Evolutionary conservation across 768 basidiomycete genomes (phyloP).

Genomic region (Mycena amicta): DNA sequence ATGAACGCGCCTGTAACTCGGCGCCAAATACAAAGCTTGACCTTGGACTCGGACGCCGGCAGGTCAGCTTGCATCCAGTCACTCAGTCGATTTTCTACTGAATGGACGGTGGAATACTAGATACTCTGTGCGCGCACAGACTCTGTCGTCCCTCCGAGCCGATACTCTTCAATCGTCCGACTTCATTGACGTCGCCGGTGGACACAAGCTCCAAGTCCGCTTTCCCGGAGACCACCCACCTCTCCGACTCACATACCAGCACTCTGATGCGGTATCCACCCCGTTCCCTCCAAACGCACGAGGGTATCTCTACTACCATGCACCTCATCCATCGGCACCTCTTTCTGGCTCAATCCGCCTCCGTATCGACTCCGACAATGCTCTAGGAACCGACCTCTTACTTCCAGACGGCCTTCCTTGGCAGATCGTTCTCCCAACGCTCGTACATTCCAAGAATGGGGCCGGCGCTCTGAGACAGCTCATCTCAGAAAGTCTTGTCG

Average conservation of each 20-base stretch:
- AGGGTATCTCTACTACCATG: conserved; percentile 11
- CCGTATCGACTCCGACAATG: conserved; percentile 2
- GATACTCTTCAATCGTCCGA: conserved; percentile 7
- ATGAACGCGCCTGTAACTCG: no score
- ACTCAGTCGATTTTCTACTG: no score
- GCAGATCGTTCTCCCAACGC: conserved; percentile 6
- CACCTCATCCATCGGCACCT: not conserved
- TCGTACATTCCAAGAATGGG: not conserved
- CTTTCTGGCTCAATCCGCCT: conserved; percentile 8
- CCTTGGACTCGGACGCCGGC: no score
- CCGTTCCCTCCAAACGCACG: not conserved
- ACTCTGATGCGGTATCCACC: not conserved
- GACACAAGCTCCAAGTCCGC: not conserved
- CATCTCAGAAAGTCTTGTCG: not conserved
- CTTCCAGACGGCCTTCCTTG: conserved; percentile 8
- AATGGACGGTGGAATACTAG: no score
- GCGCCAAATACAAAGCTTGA: no score
- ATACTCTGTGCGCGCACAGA: not conserved
- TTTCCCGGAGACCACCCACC: not conserved
- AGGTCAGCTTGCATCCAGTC: no score
- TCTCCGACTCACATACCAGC: not conserved
- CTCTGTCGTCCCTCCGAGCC: conserved; percentile 3
- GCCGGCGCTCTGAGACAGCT: not conserved
- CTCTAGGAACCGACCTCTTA: conserved; percentile 8
- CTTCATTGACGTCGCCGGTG: not conserved